Base-by-base conservation (phyloP, 2,329 filamentous ascomycete species). In the Aspergillus awamori region DNA sequence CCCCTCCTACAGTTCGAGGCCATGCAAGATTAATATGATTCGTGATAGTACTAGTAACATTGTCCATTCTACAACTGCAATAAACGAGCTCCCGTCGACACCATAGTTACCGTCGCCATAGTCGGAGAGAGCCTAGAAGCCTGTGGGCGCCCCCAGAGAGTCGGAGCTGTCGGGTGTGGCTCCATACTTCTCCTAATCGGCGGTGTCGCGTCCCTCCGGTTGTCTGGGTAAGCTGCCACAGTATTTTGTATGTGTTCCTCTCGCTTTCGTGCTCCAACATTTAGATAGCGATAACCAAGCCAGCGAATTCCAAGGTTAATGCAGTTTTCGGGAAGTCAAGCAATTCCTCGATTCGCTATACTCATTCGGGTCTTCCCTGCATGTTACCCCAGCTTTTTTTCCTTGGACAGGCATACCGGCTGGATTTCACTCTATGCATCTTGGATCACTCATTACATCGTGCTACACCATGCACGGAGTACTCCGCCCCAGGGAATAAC, bases 101-200 rank as follows among this genome's bases (percentile, higher is more conserved):
- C 53, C 53, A 54, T 54, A 26, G 53, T 55, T 33, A 51, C 47
- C 47, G 47, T 51, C 47, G 13, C 24, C 41, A 28, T 51, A 53
- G 45, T 54, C 43, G 28, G 47, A 30, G 26, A 39, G 54, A 61
- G 61, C 54, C 61, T 63, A 63, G 61, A 63, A 60, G 55, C 58
- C 13, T 33, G 55, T 58, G 58, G 61, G 41, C 49, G 57, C 53
- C 39, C 39, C 33, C 53, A 41, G 20, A 52, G 47, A 36, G 36
- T 55, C 54, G 59, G 59, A 53, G 26, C 48, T 58, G 49, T 51
- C 38, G 38, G 36, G 47, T 57, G 43, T 61, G 59, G 53, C 53
- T 61, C 59, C 53, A 58, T 57, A 38, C 53, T 41, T 57, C 48
- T 51, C 36, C 57, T 47, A 30, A 30, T 51, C 30, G 45, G 45